Evolutionary conservation across 139 green algal genomes (phyloP), one percentile per base, ranked within the genome.

Genomic region (Coccomyxa sp.): DNA sequence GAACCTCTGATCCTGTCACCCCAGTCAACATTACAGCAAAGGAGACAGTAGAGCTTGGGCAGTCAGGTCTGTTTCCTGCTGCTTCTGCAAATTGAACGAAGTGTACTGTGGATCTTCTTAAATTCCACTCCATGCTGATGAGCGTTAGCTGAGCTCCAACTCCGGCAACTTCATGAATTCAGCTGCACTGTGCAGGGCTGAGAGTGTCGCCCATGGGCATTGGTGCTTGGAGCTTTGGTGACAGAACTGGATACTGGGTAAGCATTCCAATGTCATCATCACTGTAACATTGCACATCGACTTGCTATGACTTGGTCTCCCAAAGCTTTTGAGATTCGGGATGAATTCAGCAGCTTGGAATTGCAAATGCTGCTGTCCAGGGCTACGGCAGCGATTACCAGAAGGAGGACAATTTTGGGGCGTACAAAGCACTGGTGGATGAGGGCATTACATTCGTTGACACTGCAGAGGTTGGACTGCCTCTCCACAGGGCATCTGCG

Each of bases 381-480:
- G 38, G 82, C 71, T 57, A 71, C 21, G 63, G 63, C 21, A 25
- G 63, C 18, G 63, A 71, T 25, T 71, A 71, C 10, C 63, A 71
- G 9, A 21, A 25, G 63, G 63, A 71, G 10, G 63, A 71, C 63
- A 71, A 71, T 71, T 25, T 71, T 25, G 21, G 18, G 1, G 93
- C 93, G 0, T 97, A 94, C 84, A 85, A 94, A 58, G 91, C 91
- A 11, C 76, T 92, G 0, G 85, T 96, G 28, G 83, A 85, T 21
- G 63, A 81, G 25, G 95, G 93, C 32, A 88, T 96, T 0, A 92
- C 86, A 11, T 96, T 97, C 85, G 91, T 98, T 30, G 95, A 98
- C 86, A 98, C 95, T 0, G 94, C 92, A 32, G 92, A 94, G 30
- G 83, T 88, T 88, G 67, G 63, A 71, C 4, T 1, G 9, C 63